Evolutionary conservation across 345 rosid genomes (phyloP).

Genomic region (Cardamine resedifolia): DNA sequence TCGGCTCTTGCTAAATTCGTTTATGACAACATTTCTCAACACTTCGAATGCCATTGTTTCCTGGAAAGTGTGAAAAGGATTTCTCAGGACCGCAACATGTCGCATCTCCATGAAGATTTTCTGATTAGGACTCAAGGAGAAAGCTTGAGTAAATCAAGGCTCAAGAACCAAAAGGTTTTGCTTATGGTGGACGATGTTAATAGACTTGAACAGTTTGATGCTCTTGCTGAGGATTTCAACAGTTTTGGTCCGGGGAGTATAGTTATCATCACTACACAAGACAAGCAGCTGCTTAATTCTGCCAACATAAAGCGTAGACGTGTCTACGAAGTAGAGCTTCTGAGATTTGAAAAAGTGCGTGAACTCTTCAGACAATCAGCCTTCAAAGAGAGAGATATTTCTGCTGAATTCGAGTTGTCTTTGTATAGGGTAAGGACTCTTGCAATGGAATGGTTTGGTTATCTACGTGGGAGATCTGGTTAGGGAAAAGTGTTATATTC

Average conservation of each 20-base stretch:
- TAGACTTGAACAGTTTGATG: conserved; percentile 20
- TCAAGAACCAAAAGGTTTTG: conserved; percentile 29
- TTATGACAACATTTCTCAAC: conserved; percentile 7
- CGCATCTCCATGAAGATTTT: conserved; percentile 3
- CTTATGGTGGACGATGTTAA: conserved; percentile 20
- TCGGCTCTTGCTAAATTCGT: conserved; percentile 25
- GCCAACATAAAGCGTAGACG: background rate
- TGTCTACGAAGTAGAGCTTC: conserved; percentile 23
- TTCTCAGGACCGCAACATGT: conserved; percentile 12
- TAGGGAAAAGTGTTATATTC: conserved; percentile 4
- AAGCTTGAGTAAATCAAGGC: background rate
- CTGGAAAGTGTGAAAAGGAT: conserved; percentile 14
- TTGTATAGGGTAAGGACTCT: background rate
- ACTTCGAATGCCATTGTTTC: conserved; percentile 26
- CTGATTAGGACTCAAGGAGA: conserved; percentile 6
- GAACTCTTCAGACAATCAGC: conserved; percentile 21
- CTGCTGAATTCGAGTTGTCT: background rate
- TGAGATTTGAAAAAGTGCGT: conserved; percentile 15
- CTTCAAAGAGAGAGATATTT: background rate
- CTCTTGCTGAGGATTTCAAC: conserved; percentile 27
- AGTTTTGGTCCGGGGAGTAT: conserved; percentile 32
- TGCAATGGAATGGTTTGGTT: conserved; percentile 4
- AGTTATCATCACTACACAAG: conserved; percentile 35
- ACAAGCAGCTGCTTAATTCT: conserved; percentile 20
- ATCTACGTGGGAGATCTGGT: conserved; percentile 7